Conservation (phyloP, 2,329 filamentous ascomycete genomes). For the Alternaria ventricosa region DNA sequence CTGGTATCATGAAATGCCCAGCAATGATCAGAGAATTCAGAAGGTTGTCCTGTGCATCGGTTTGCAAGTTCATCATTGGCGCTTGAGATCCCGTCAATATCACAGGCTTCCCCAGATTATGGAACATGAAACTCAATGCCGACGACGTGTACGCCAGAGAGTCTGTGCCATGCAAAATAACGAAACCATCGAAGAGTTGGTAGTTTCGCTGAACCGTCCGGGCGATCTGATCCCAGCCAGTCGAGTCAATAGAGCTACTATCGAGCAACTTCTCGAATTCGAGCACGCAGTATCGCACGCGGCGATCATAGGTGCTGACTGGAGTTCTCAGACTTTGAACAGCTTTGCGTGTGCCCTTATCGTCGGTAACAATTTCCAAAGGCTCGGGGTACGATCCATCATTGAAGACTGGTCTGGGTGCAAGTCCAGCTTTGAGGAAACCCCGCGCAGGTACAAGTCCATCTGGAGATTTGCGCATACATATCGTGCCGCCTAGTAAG, state of each 20-base stretch:
- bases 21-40: constrained; percentile 88
- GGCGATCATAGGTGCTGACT: constrained; percentile 77
- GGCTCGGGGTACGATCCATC: constrained; percentile 68
- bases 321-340: constrained; percentile 80
- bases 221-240: constrained; percentile 86
- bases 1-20: constrained; percentile 89
- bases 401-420: constrained; percentile 83
- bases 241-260: constrained; percentile 86
- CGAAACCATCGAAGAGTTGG: constrained; percentile 86
- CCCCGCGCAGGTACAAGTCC: constrained; percentile 76
- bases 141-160: constrained; percentile 87
- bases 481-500: constrained; percentile 73
- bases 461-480: constrained; percentile 82
- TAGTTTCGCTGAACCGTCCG: constrained; percentile 83
- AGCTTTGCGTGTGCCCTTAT: constrained; percentile 54
- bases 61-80: constrained; percentile 88
- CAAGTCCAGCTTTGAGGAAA: constrained; percentile 83
- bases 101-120: constrained; percentile 88
- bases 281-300: constrained; percentile 81
- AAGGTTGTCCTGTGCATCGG: constrained; percentile 89
- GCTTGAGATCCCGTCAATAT: constrained; percentile 76
- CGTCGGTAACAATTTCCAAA: constrained; percentile 63
- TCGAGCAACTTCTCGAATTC: constrained; percentile 87
- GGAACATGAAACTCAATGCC: constrained; percentile 90
- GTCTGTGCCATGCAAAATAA: constrained; percentile 89